Evolutionary conservation across 2,329 filamentous ascomycete species (phyloP), one percentile per base, ranked within the genome.

Genomic region (Sordariomycetes sp.): DNA sequence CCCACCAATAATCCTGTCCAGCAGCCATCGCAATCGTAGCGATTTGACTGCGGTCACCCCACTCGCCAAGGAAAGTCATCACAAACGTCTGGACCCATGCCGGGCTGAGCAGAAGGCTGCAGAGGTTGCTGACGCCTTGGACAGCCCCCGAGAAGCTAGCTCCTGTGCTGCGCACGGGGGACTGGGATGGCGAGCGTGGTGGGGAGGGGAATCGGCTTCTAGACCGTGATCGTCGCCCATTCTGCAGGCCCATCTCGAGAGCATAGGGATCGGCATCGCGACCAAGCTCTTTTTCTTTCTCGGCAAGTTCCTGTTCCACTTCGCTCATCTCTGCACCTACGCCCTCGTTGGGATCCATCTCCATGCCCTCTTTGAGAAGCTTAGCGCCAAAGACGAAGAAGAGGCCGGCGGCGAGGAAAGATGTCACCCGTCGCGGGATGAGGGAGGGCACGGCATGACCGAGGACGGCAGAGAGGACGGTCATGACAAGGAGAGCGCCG

Each of bases 21-120:
- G 92, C 90, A 32, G 92, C 92, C 92, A 98, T 98, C 35, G 92
- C 92, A 53, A 98, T 94, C 1, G 92, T 98, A 16, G 92, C 92
- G 50, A 98, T 96, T 63, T 98, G 92, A 55, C 86, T 94, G 46
- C 92, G 79, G 52, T 98, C 92, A 37, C 92, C 92, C 92, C 92
- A 98, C 58, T 98, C 92, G 26, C 92, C 92, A 20, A 98, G 64
- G 63, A 98, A 98, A 3, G 92, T 98, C 92, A 98, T 98, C 47
- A 93, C 76, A 54, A 98, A 98, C 0, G 92, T 98, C 61, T 96
- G 90, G 11, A 98, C 92, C 92, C 92, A 98, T 1, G 88, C 92
- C 2, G 92, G 92, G 58, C 86, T 94, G 25, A 98, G 70, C 5
- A 98, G 72, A 6, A 98, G 68, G 9, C 85, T 87, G 42, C 87